Base-by-base conservation (phyloP, 257 asterid species). In the Jasminum sambac region DNA sequence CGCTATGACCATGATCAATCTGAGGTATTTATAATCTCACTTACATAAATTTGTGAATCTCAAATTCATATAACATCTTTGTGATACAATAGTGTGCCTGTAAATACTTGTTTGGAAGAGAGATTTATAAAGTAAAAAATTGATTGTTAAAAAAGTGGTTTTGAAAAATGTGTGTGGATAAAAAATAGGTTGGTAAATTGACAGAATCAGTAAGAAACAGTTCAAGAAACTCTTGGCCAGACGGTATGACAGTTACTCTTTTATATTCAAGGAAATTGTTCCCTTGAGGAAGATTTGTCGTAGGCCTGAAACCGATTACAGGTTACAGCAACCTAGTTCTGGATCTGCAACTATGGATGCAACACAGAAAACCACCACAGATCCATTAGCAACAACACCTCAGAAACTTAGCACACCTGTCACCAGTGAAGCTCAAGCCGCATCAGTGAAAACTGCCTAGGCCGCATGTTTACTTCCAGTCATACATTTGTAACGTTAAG, bases 1-100 rank as follows among this genome's bases (percentile, higher is more conserved):
- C 95, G 96, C 42, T 94, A 94, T 70, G 96, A 89, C 83, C 99
- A 94, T 37, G 99, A 91, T 77, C 96, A 86, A 72, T 84, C 94
- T 34, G 99, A 94, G 99, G 98, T 93, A 83, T 73, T 65, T 13
- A 21, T 25, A 68, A 25, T 38, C 58, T 48, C 58, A 30, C 40
- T 12, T 43, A 43, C 8, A 5, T 0, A 43, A 43, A 13, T 55
- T 17, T 2, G 1, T 50, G 9, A 17, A 50, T 24, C 17, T 50
- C 59, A 48, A 23, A 5, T 55, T 40, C 44, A 11, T 1, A 1
- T 55, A 0, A 3, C 7, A 0, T 55, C 62, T 23, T 19, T 55
- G 10, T 55, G 36, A 55, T 55, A 19, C 1, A 2, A 19, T 19
- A 14, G 26, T 13, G 9, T 55, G 61, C 19, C 13, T 2, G 30